Conservation (phyloP, 345 rosid genomes). For the Hypericum androsaemum region DNA sequence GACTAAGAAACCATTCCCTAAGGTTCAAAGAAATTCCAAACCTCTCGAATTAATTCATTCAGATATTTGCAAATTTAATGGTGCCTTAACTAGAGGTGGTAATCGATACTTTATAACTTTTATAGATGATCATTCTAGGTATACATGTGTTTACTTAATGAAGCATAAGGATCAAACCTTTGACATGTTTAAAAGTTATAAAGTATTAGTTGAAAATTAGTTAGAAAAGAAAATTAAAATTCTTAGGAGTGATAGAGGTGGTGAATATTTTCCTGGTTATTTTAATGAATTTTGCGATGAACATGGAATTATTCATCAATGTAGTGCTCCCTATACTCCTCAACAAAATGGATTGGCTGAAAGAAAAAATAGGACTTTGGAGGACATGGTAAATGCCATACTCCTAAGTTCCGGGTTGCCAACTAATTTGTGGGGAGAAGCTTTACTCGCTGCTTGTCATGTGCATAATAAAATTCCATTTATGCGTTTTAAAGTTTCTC, state of each 20-base stretch:
- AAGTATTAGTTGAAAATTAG: background rate
- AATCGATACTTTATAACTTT: slow-evolving; percentile 3
- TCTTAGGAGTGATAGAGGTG: slow-evolving; percentile 3
- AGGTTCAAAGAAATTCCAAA: background rate
- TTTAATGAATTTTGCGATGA: background rate
- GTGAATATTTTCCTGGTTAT: slow-evolving; percentile 3
- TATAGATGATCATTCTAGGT: slow-evolving; percentile 11
- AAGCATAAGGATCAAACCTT: slow-evolving; percentile 6
- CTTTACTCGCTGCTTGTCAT: background rate
- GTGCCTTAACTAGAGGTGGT: background rate
- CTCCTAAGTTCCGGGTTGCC: slow-evolving; percentile 2
- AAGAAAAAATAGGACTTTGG: too few relatives aligned
- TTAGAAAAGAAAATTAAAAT: slow-evolving; percentile 3
- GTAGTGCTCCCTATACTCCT: too few relatives aligned
- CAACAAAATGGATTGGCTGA: too few relatives aligned
- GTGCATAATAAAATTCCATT: slow-evolving; percentile 1
- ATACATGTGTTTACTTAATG: slow-evolving; percentile 2
- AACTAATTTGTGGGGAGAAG: slow-evolving; percentile 7
- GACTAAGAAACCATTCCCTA: slow-evolving; percentile 9
- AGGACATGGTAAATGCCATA: slow-evolving; percentile 3
- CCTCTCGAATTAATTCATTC: slow-evolving; percentile 1
- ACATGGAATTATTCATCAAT: too few relatives aligned
- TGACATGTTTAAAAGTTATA: background rate
- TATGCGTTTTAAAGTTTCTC: background rate
- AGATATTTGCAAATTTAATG: slow-evolving; percentile 13